A percentile compares a stretch with the other conserved stretches of the same genome.
phyloP scores from a whole-genome alignment of 352 stramenopile species.

The Aphanomyces invadans region DNA sequence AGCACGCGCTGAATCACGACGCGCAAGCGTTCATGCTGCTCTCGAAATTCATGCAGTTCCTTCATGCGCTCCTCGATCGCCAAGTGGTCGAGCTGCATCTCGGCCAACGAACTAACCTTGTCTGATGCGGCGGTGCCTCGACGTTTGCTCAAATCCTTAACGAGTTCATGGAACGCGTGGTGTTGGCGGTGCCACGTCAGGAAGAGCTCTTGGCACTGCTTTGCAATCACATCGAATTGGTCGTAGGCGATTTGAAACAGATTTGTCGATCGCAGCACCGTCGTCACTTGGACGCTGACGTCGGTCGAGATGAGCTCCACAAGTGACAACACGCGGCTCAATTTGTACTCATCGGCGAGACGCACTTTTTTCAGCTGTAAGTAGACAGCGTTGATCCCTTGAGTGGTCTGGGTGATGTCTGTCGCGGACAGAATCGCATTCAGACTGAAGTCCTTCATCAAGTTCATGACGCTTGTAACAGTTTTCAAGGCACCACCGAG shows the following conservation, averaged over 20 bases:
- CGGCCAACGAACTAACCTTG: slow-evolving; percentile 66
- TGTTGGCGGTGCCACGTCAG: slow-evolving; percentile 81
- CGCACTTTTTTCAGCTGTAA: slow-evolving; percentile 88
- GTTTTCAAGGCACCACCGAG: slow-evolving; percentile 78
- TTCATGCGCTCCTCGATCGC: slow-evolving; percentile 81
- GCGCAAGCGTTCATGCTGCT: slow-evolving; percentile 86
- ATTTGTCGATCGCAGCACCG: slow-evolving; percentile 70
- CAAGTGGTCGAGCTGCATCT: slow-evolving; percentile 80
- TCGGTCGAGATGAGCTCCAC: slow-evolving; percentile 85
- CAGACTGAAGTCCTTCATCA: slow-evolving; percentile 92
- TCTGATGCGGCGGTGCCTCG: slow-evolving; percentile 75
- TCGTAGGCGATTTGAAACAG: slow-evolving; percentile 79
- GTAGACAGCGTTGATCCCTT: slow-evolving; percentile 76
- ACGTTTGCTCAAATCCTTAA: slow-evolving; percentile 79
- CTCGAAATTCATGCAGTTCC: slow-evolving; percentile 85
- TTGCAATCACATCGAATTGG: slow-evolving; percentile 69
- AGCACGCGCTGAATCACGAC: slow-evolving; percentile 85
- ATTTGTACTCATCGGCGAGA: slow-evolving; percentile 82
- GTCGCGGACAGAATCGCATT: slow-evolving; percentile 87
- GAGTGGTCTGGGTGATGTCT: slow-evolving; percentile 74
- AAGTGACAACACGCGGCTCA: slow-evolving; percentile 63
- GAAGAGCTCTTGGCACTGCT: slow-evolving; percentile 78
- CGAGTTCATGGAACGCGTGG: slow-evolving; percentile 74
- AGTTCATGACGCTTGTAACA: slow-evolving; percentile 83
- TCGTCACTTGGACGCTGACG: slow-evolving; percentile 72